These are phyloP conservation scores for Penicillium sp. DNA, from an alignment of 2,329 filamentous ascomycete genomes.

Conservation along the genomic window DNA sequence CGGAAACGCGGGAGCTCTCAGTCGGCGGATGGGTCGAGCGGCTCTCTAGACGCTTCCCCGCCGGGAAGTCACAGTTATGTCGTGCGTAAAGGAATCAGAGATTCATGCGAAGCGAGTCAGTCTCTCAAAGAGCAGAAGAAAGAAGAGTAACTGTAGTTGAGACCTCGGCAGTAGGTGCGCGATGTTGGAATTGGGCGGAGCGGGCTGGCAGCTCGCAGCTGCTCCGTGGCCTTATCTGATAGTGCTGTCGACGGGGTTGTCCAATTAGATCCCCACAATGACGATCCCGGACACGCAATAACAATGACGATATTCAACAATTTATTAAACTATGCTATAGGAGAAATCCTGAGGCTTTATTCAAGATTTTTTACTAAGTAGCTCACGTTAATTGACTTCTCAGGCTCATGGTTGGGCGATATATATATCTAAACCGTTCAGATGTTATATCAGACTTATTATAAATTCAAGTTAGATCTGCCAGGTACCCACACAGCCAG, in stretches of 20 bases:
- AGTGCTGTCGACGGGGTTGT: constrained; percentile 2
- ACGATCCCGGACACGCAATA: no score
- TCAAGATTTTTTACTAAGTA: no score
- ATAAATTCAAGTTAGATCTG: no score
- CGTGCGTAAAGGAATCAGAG: neutral
- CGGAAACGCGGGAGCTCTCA: neutral
- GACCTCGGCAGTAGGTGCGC: neutral
- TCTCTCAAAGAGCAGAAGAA: neutral
- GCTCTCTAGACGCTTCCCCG: neutral
- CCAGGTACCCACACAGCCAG: no score
- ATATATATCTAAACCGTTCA: no score
- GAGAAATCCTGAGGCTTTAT: no score
- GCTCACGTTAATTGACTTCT: no score
- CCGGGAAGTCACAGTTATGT: neutral
- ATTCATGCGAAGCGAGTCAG: neutral
- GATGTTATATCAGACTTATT: no score
- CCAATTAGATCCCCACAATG: no score
- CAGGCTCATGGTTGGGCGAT: no score
- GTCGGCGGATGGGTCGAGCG: neutral
- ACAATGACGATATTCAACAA: no score
- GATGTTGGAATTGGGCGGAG: constrained; percentile 16
- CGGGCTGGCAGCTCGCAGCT: constrained; percentile 12
- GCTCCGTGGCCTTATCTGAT: constrained; percentile 35
- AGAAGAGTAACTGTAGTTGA: neutral
- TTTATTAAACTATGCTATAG: no score